Base-by-base conservation (phyloP, 2,329 filamentous ascomycete species). In the Penicillium sp. region DNA sequence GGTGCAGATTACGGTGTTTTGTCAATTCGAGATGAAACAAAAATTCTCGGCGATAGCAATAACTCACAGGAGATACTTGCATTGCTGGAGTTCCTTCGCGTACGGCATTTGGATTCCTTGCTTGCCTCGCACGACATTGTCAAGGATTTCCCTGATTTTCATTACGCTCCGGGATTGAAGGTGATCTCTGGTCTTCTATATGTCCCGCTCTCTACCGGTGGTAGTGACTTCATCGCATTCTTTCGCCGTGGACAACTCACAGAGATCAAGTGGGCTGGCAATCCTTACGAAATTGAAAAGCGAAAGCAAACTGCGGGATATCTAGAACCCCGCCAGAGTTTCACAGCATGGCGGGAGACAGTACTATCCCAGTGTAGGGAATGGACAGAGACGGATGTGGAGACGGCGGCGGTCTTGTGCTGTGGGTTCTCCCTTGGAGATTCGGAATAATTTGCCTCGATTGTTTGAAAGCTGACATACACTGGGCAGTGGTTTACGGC, bases 351-450 rank as follows among this genome's bases (percentile, higher is more conserved):
- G 91, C 59, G 67, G 89, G 91, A 96, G 72, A 91, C 83, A 0
- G 86, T 96, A 0, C 72, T 91, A 12, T 90, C 90, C 6, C 91
- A 89, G 72, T 92, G 89, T 62, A 84, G 89, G 23, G 91, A 96
- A 62, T 96, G 91, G 91, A 87, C 86, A 0, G 90, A 94, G 66
- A 89, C 95, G 59, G 90, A 96, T 67, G 82, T 95, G 3, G 91
- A 96, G 72, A 96, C 90, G 0, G 91, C 91, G 0, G 90, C 91
- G 1, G 89, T 96, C 0, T 78, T 96, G 3, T 96, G 91, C 66
- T 76, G 46, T 49, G 23, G 32, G 37, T 25, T 32, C 6, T 23
- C n/a, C 18, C 8, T 31, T 18, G 3, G 4, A 32, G 1, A 31
- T n/a, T 1, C n/a, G 10, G 2, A 7, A 49, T 23, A 16, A 9